Conservation (phyloP, 2,329 filamentous ascomycete genomes). For the Davidsoniella virescens region DNA sequence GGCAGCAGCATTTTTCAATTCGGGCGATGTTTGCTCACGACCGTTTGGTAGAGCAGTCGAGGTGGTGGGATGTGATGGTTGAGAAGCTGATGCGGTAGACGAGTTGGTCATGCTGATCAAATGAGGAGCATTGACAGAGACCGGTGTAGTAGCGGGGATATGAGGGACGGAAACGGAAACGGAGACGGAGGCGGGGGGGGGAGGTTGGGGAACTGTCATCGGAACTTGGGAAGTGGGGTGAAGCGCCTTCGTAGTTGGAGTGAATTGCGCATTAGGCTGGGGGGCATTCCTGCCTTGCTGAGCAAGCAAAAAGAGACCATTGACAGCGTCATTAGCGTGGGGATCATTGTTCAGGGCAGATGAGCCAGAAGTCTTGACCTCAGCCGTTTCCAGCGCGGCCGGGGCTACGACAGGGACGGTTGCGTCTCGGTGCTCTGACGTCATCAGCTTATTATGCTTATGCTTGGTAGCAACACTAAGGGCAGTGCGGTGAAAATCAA, state of each 20-base stretch:
- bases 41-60: constrained; percentile 33
- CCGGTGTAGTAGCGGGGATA: not conserved
- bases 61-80: constrained; percentile 24
- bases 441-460: constrained; percentile 24
- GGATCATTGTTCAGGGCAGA: constrained; percentile 44
- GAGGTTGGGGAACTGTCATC: not conserved
- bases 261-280: constrained; percentile 16
- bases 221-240: not conserved
- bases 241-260: not conserved
- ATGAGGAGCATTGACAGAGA: not conserved
- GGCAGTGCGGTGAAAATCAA: constrained; percentile 91
- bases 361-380: constrained; percentile 17
- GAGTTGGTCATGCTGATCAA: not conserved
- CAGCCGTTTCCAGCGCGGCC: constrained; percentile 39
- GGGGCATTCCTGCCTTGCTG: constrained; percentile 39
- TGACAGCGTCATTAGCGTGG: constrained; percentile 89
- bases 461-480: constrained; percentile 58
- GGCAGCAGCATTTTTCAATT: not conserved
- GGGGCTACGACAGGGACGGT: constrained; percentile 10
- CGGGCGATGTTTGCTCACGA: constrained; percentile 18
- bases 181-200: not conserved
- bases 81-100: not conserved
- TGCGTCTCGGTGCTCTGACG: constrained; percentile 9
- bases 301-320: constrained; percentile 82
- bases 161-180: not conserved